Evolutionary conservation across 2,329 filamentous ascomycete genomes (phyloP).

Genomic region (Fusarium nurragi): DNA sequence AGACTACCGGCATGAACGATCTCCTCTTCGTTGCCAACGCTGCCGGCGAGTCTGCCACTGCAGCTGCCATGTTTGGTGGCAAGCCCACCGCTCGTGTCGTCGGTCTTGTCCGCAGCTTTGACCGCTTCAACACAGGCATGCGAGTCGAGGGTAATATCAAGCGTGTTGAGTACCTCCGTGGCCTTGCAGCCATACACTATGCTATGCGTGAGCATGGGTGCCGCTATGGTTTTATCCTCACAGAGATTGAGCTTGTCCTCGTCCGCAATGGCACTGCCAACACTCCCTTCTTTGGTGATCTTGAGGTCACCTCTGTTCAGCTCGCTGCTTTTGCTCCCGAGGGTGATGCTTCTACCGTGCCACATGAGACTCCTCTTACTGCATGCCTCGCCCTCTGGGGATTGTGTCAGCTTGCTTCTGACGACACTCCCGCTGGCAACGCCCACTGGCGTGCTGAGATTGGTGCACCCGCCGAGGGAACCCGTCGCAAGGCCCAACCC

Average conservation of each 20-base stretch:
- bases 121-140: conserved; percentile 96
- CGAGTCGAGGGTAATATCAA: conserved; percentile 84
- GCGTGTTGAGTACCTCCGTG: conserved; percentile 88
- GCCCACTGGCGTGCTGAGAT: conserved; percentile 75
- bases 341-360: conserved; percentile 41
- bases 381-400: conserved; percentile 81
- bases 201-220: conserved; percentile 94
- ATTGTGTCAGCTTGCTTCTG: conserved; percentile 75
- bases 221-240: conserved; percentile 95
- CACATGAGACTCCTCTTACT: conserved; percentile 65
- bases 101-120: conserved; percentile 89
- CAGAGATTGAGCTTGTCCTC: conserved; percentile 92
- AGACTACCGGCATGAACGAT: conserved; percentile 54
- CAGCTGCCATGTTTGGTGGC: conserved; percentile 60
- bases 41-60: conserved; percentile 64
- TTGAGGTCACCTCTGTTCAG: conserved; percentile 76
- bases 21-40: conserved; percentile 74
- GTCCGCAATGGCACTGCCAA: conserved; percentile 80
- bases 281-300: conserved; percentile 85
- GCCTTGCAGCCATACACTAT: conserved; percentile 85
- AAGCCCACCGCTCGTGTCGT: conserved; percentile 70
- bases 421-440: conserved; percentile 64
- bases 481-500: conserved; percentile 73
- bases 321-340: conserved; percentile 57
- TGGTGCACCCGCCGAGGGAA: conserved; percentile 77